These are phyloP conservation scores for Colletotrichum orchidophilum DNA, from an alignment of 2,329 filamentous ascomycete species.

Conservation along the genomic window DNA sequence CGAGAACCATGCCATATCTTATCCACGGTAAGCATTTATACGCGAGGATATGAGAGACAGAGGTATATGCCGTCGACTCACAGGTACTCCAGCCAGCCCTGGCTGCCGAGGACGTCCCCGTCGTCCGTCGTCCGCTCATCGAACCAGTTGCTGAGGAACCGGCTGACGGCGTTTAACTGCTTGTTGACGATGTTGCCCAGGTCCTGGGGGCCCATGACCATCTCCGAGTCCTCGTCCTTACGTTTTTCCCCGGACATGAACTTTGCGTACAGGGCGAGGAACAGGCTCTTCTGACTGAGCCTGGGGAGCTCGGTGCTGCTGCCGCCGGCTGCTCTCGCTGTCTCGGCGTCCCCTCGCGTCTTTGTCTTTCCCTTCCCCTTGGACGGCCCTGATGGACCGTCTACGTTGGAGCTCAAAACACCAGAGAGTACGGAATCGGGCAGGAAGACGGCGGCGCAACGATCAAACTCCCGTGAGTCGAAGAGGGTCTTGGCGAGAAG, in stretches of 20 bases:
- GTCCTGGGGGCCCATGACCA: constrained; percentile 94
- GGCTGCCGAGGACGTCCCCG: constrained; percentile 69
- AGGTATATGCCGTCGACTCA: constrained; percentile 44
- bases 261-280: constrained; percentile 91
- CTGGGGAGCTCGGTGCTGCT: constrained; percentile 53
- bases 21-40: constrained; percentile 24
- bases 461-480: constrained; percentile 93
- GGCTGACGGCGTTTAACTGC: constrained; percentile 79
- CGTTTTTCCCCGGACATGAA: constrained; percentile 94
- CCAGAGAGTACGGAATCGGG: constrained; percentile 81
- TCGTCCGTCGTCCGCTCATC: constrained; percentile 68
- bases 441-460: constrained; percentile 88
- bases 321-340: constrained; percentile 34
- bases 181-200: constrained; percentile 86
- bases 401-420: constrained; percentile 62
- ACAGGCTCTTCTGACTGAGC: constrained; percentile 90
- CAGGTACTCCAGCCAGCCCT: constrained; percentile 94
- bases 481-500: constrained; percentile 94
- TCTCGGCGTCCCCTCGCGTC: constrained; percentile 40
- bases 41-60: not conserved
- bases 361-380: constrained; percentile 72
- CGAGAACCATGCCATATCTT: constrained; percentile 86
- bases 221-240: constrained; percentile 95
- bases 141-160: constrained; percentile 85
- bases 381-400: constrained; percentile 48